Conservation (phyloP, 306 rosid genomes). For the Potentilla sterilis region DNA sequence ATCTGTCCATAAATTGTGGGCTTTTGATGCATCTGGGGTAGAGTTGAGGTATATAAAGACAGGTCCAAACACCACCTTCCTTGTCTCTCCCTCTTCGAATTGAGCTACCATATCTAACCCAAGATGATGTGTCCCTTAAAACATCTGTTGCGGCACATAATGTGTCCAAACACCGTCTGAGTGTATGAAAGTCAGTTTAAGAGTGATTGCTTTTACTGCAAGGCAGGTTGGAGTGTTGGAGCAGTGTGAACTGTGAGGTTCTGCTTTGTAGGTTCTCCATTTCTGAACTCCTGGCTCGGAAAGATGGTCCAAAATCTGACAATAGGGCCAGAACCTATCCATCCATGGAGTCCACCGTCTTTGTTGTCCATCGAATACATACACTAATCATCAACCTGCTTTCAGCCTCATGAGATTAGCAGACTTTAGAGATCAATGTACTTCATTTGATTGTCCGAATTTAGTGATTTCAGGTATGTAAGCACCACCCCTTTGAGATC, state of each 20-base stretch:
- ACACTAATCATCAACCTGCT: constrained; percentile 49
- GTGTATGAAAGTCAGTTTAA: neutral
- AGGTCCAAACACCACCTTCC: constrained; percentile 50
- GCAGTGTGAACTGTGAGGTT: constrained; percentile 46
- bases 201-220: constrained; percentile 30
- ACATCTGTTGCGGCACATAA: constrained; percentile 37
- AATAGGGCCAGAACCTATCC: constrained; percentile 47
- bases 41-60: constrained; percentile 44
- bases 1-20: constrained; percentile 38
- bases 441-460: neutral
- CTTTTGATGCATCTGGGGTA: constrained; percentile 34
- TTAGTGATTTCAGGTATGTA: neutral
- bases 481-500: constrained; percentile 48
- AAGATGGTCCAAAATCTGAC: constrained; percentile 43
- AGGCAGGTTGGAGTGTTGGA: constrained; percentile 47
- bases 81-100: constrained; percentile 38
- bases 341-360: constrained; percentile 46
- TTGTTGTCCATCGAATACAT: constrained; percentile 42
- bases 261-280: constrained; percentile 52
- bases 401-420: neutral
- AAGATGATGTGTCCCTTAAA: constrained; percentile 46
- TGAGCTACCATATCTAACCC: constrained; percentile 44
- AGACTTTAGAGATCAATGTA: neutral
- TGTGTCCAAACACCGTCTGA: neutral
- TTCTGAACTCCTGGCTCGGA: constrained; percentile 41